Evolutionary conservation across 805 yeast species (phyloP), one percentile per base, ranked within the genome.

Genomic region (Wickerhamiella occidentalis): DNA sequence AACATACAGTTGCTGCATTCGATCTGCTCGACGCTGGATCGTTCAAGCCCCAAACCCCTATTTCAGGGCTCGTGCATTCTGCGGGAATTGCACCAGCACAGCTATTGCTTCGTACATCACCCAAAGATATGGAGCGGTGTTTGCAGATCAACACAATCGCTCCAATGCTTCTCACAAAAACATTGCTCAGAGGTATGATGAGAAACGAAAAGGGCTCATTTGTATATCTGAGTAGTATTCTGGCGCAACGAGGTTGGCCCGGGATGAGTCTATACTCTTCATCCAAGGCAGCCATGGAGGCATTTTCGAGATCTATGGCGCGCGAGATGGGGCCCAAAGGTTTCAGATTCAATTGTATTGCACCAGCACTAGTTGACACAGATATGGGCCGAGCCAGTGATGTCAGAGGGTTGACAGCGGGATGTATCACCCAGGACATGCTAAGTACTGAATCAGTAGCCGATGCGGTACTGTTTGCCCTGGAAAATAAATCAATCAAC

Each of bases 261-360:
- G 94, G 94, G 1, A 72, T 86, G 0, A 54, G 77, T 0, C 79
- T 79, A 0, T 85, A 85, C 56, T 67, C 81, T 0, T 83, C 87
- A 0, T 68, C 82, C 48, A 85, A 85, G 59, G 79, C 81, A 0
- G 95, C 86, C 0, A 58, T 85, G 2, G 64, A 74, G 44, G 81
- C 81, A 2, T 77, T 85, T 56, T 74, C 86, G 0, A 64, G 68
- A 41, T 62, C 80, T 0, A 60, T 83, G 29, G 82, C 88, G 0
- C 56, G 62, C 0, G 95, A 85, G 55, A 59, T 82, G 52, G 72
- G 71, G 12, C 63, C 76, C 0, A 62, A 65, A 30, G 68, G 69
- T 8, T 70, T 85, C 2, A 63, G 85, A 35, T 80, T 80, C 40
- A 83, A 83, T 61, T 68, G 81, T 1, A 61, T 86, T 1, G 61